Conservation (phyloP, 2,329 filamentous ascomycete genomes). For the Colletotrichum horii region DNA sequence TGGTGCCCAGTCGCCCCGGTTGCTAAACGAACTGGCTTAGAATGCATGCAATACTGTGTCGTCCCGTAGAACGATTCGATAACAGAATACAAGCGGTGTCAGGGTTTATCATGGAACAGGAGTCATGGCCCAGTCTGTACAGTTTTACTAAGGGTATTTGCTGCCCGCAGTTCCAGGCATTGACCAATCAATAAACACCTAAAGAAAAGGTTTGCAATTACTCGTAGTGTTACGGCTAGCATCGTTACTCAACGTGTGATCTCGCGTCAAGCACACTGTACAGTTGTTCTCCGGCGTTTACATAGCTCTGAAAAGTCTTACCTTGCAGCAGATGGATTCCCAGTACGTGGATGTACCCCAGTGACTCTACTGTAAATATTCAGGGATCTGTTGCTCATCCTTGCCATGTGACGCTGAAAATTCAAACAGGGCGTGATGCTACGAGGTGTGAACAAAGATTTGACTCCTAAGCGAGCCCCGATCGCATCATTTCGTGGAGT, state of each 20-base stretch:
- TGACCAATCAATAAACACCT: neutral
- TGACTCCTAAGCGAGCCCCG: neutral
- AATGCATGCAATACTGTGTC: no score
- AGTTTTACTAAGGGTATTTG: neutral
- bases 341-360: neutral
- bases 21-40: no score
- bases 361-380: fast-evolving
- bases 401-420: neutral
- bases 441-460: neutral
- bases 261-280: fast-evolving
- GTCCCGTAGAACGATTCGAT: neutral
- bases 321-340: neutral
- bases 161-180: neutral
- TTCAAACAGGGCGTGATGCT: neutral
- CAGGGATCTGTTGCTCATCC: neutral
- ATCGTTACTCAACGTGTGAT: neutral
- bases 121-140: neutral
- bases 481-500: neutral
- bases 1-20: neutral
- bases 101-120: neutral
- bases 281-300: neutral
- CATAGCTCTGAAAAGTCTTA: neutral
- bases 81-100: neutral
- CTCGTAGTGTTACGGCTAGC: fast-evolving
- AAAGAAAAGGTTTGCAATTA: neutral